A percentile compares a stretch with the other conserved stretches of the same genome.
Conservation (phyloP, 495 filamentous ascomycete genomes). For the Thozetella sp. region DNA sequence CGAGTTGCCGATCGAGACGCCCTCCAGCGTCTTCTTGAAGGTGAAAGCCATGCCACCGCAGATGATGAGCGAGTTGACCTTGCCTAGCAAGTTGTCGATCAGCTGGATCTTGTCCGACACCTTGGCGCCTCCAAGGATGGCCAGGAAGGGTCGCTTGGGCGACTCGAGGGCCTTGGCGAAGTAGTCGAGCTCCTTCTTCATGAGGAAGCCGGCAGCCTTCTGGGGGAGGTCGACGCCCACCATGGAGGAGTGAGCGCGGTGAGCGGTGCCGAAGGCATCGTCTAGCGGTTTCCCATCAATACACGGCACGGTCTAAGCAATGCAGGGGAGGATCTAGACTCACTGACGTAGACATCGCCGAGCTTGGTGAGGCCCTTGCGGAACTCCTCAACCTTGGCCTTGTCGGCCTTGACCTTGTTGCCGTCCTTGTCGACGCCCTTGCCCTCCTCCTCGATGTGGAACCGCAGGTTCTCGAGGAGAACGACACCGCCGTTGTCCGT, state of each 20-base stretch:
- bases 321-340: conserved; percentile 27
- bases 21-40: conserved; percentile 97
- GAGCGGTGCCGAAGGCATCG: conserved; percentile 97
- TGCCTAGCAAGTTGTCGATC: conserved; percentile 96
- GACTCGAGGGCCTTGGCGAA: conserved; percentile 96
- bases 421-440: conserved; percentile 88
- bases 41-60: conserved; percentile 99
- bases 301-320: neutral
- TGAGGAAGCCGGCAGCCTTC: conserved; percentile 95
- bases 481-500: conserved; percentile 83
- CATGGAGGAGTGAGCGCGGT: conserved; percentile 98
- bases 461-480: conserved; percentile 95
- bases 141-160: conserved; percentile 94
- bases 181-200: conserved; percentile 99
- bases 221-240: conserved; percentile 94
- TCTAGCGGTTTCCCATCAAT: conserved; percentile 49
- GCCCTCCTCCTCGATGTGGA: conserved; percentile 97
- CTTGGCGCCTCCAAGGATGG: conserved; percentile 97
- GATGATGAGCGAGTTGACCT: conserved; percentile 95
- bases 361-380: conserved; percentile 92
- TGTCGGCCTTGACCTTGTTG: conserved; percentile 98
- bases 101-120: conserved; percentile 99
- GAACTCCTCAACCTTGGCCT: conserved; percentile 89
- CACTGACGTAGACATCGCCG: conserved; percentile 96
- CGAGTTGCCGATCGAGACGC: conserved; percentile 85